Percentiles rank a stretch among this genome's conserved stretches.
Conservation (phyloP, 805 yeast species). For the Ogataea polymorpha region DNA sequence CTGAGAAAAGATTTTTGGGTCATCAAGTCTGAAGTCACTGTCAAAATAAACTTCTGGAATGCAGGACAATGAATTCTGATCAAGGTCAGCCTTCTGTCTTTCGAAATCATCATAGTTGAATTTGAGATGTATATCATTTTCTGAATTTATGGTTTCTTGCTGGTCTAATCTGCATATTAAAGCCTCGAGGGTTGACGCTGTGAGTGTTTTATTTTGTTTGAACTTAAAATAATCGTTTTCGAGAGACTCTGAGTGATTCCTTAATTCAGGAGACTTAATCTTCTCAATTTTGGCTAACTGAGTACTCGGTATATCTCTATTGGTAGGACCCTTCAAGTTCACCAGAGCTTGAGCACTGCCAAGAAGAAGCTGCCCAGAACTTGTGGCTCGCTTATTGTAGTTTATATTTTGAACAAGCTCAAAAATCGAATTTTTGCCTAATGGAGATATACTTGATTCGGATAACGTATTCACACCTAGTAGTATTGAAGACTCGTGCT, state of each 20-base stretch:
- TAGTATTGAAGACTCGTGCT: conserved; percentile 36
- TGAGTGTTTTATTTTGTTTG: conserved; percentile 40
- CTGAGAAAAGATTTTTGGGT: conserved; percentile 76
- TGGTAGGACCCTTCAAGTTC: conserved; percentile 64
- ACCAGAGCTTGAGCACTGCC: conserved; percentile 40
- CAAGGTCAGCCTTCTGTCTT: conserved; percentile 24
- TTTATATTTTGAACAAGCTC: conserved; percentile 68
- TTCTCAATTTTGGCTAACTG: conserved; percentile 53
- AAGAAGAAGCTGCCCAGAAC: conserved; percentile 28
- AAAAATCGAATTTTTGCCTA: conserved; percentile 74
- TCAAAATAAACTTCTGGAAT: conserved; percentile 73
- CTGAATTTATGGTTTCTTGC: conserved; percentile 21
- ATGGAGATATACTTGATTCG: conserved; percentile 44
- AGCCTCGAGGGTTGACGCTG: conserved; percentile 41
- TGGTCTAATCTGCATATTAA: conserved; percentile 25
- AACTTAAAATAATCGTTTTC: conserved; percentile 44
- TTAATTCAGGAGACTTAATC: conserved; percentile 42
- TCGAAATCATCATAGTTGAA: conserved; percentile 6
- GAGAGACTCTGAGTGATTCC: conserved; percentile 42
- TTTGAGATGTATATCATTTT: conserved; percentile 9
- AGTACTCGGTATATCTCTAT: conserved; percentile 80
- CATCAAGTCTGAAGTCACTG: conserved; percentile 73
- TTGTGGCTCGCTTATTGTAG: conserved; percentile 31
- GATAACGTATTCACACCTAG: conserved; percentile 41
- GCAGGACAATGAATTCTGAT: conserved; percentile 33